Base-by-base conservation (phyloP, 2,329 filamentous ascomycete species). In the Talaromyces sp. region DNA sequence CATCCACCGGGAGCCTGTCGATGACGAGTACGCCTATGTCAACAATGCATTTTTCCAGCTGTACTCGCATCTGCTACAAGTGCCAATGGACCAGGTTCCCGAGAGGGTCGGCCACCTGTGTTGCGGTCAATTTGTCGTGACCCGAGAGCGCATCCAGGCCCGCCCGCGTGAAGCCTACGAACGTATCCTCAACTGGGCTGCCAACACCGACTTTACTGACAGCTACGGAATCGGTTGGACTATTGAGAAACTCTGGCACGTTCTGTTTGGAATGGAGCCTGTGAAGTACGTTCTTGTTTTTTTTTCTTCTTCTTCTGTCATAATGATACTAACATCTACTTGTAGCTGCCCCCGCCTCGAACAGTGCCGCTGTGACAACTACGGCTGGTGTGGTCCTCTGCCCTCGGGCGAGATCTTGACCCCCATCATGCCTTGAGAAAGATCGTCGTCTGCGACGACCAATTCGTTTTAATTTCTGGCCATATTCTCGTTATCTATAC, bases 121-220 rank as follows among this genome's bases (percentile, higher is more conserved):
- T 61, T 76, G 73, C 44, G 70, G 68, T 1, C 73, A 76, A 60
- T 76, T 76, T 51, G 73, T 72, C 5, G 69, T 75, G 0, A 72
- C 69, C 34, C 68, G 70, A 14, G 66, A 70, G 18, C 68, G 69
- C 33, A 74, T 76, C 28, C 66, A 58, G 9, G 63, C 66, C 28
- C 66, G 73, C 2, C 68, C 72, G 6, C 57, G 59, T 12, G 61
- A 63, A 40, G 72, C 74, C 51, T 76, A 76, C 59, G 63, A 71
- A 33, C 69, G 71, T 4, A 74, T 75, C 60, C 59, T 74, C 27
- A 62, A 67, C 14, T 76, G 73, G 73, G 68, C 69, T 16, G 65
- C 66, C 14, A 69, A 69, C 51, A 73, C 71, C 9, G 64, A 69
- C 4, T 62, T 72, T 42, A 68, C 69, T 44, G 70, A 72, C 62